A percentile compares a stretch with the other conserved stretches of the same genome.
phyloP scores from a whole-genome alignment of 2,329 filamentous ascomycete genomes.

The Basipetospora chlamydospora region DNA sequence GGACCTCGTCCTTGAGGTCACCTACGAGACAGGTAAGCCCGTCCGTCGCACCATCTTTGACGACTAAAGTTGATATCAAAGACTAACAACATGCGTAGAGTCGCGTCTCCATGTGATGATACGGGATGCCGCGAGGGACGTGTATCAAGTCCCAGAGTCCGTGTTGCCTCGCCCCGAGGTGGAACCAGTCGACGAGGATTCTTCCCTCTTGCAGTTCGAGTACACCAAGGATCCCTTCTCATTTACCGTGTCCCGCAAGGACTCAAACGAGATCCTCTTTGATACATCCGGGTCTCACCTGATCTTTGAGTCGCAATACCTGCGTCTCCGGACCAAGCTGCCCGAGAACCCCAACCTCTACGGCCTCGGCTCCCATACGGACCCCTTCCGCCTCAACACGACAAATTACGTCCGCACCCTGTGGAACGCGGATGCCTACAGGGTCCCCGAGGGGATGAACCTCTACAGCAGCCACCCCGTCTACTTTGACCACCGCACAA shows the following conservation, averaged over 20 bases:
- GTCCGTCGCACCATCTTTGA: conserved; percentile 9
- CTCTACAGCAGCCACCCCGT: conserved; percentile 57
- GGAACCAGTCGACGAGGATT: conserved; percentile 1
- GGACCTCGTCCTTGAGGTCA: conserved; percentile 38
- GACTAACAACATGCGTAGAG: not conserved
- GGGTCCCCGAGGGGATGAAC: conserved; percentile 44
- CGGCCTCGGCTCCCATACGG: conserved; percentile 60
- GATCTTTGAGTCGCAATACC: conserved; percentile 61
- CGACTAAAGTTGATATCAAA: not conserved
- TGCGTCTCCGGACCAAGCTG: conserved; percentile 52
- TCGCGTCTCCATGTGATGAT: conserved; percentile 23
- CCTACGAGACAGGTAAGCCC: conserved; percentile 44
- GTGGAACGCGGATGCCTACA: conserved; percentile 51
- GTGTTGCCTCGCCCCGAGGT: conserved; percentile 41
- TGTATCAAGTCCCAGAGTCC: conserved; percentile 60
- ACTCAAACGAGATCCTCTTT: conserved; percentile 36
- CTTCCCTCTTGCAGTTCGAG: conserved; percentile 28
- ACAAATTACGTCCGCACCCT: conserved; percentile 54
- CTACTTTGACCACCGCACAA: conserved; percentile 52
- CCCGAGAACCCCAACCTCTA: conserved; percentile 56
- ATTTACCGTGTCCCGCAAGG: conserved; percentile 35
- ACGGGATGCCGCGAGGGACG: conserved; percentile 51
- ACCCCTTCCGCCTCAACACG: conserved; percentile 49
- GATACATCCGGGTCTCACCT: conserved; percentile 50
- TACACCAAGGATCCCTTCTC: conserved; percentile 38